Base-by-base conservation (phyloP, 1,139 yeast species). In the Groenewaldozyma auringiensis region DNA sequence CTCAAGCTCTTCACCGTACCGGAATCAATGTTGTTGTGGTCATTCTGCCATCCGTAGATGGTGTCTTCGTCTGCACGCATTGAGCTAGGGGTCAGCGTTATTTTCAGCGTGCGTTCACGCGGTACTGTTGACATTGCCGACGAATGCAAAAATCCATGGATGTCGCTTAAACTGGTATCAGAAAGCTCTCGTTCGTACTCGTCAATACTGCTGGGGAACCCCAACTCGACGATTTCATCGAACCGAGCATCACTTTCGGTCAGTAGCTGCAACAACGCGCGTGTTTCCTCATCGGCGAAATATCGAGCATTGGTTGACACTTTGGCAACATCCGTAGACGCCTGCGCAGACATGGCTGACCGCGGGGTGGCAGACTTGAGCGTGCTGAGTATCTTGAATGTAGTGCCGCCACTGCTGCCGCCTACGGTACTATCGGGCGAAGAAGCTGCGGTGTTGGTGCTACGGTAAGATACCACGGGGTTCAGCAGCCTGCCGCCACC, bases 21-120 rank as follows among this genome's bases (percentile, higher is more conserved):
- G 18, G 36, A 32, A n/a, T 51, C 53, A 8, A 51, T 39, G 44
- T 54, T 56, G 35, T 50, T 50, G 32, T 53, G 59, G 31, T 54
- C 59, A 21, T 51, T 46, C 42, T 59, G 62, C 64, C 64, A 61
- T 38, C 64, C 64, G 39, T 61, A 61, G 17, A 61, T 49, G 18
- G 53, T 47, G 33, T 56, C 59, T 42, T 61, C 64, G 37, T 57
- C 60, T 2, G 60, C 63, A 11, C 64, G 54, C 64, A 61, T 61
- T 1, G 58, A 48, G 2, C 61, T 53, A 3, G 65, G 65, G 18
- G 63, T 57, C 17, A 61, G 51, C 16, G 65, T 61, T 41, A 61
- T 50, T 43, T 59, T 60, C 40, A 61, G 57, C 3, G 64, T 60
- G 61, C 57, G 57, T 37, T 60, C 64, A 2, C 64, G 50, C 3